Evolutionary conservation across 352 stramenopile species (phyloP), one percentile per base, ranked within the genome.

Genomic region (Pelagophyceae sp.): DNA sequence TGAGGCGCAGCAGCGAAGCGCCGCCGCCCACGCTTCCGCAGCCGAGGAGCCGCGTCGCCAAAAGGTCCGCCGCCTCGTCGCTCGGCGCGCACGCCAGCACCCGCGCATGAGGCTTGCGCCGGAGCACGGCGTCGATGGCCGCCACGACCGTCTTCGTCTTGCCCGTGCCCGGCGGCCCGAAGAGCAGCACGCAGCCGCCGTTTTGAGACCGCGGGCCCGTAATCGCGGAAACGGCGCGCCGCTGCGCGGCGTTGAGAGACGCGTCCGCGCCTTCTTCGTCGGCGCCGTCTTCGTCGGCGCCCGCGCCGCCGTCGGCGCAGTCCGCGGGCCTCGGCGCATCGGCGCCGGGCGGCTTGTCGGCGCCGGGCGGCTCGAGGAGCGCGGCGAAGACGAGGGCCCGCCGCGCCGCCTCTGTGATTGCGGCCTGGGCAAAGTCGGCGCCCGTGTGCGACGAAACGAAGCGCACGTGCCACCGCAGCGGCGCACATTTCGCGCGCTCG

Each of bases 91-190:
- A 81, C 32, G 79, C 80, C 67, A 86, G 75, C 37, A 86, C 79
- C 31, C 77, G 80, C 31, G 76, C 64, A 20, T 70, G 29, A 5
- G 72, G 75, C 1, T 70, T 64, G 45, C 11, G 23, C n/a, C 72
- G 51, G 65, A 79, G 69, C 50, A 82, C 69, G 38, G 85, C 40
- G 64, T 81, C 38, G 58, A 83, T 84, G 27, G 79, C 63, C 67
- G 84, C 81, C 17, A 82, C 84, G 20, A 86, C 63, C 1, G 80
- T 85, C 61, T 77, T 58, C 27, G 82, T 86, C 69, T 86, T 86
- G 31, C 82, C 82, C 17, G 82, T 86, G 23, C 80, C 76, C 61
- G 61, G 61, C 61, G 61, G 61, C 5, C 61, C 61, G 31, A 71
- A 71, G 29, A 71, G n/a, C n/a, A 71, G 15, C n/a, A 71, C 3